Base-by-base conservation (phyloP, 345 rosid species). In the Rhizophora apiculata region DNA sequence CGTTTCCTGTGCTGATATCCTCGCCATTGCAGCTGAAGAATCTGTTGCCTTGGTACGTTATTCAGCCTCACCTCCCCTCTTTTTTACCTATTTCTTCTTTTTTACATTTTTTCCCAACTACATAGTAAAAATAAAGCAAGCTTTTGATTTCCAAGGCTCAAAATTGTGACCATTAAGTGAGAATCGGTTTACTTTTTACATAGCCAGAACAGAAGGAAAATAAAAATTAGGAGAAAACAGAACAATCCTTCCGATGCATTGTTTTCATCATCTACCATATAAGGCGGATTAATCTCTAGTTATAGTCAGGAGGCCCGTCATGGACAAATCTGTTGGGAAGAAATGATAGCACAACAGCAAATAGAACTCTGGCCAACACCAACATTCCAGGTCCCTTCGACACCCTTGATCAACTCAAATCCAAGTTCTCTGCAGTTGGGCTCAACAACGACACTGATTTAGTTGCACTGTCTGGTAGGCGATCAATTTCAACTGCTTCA, bases 301-400 rank as follows among this genome's bases (percentile, higher is more conserved):
- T 10, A 19, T 72, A 83, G 84, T 60, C 80, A 10, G 80, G 77
- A 30, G 84, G 86, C 11, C 83, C 83, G 7, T 31, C 64, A 1
- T 80, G 83, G 83, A 15, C 58, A 31, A 62, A 49, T 70, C 54
- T 39, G 21, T 24, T 76, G 36, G 83, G 83, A 37, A 80, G 83
- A 76, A 76, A 78, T 66, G 83, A 80, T 65, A 34, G 83, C 62
- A 43, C 26, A 32, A 80, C 78, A 29, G 80, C 80, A 10, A 73
- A 21, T 73, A 22, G 68, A 48, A 24, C 60, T 26, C 72, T 69
- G 24, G 83, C 83, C 0, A 39, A 80, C 48, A 0, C 3, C 4
- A 68, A 13, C 27, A 24, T 80, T 36, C 80, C 78, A 19, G 34
- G 27, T 27, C 73, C 83, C 13, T 2, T 0, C 6, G n/a, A 13